Base-by-base conservation (phyloP, 2,329 filamentous ascomycete species). In the Scleromitrula shiraiana region DNA sequence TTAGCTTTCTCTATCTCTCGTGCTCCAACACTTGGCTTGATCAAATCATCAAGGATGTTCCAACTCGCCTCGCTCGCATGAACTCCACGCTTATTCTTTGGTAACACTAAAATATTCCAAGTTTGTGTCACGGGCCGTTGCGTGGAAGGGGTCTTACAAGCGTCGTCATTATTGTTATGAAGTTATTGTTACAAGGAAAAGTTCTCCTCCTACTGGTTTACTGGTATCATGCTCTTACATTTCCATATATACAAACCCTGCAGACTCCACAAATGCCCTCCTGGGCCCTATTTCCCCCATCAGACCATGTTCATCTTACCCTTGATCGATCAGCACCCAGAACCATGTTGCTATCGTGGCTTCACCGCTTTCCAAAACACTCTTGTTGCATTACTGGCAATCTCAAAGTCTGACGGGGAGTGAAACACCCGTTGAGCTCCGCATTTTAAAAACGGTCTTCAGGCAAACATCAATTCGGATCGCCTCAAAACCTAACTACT, bases 271-370 rank as follows among this genome's bases (percentile, higher is more conserved):
- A 47, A n/a, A 47, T 30, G 29, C 36, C 36, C 35, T 47, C 12
- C 36, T 46, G 23, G 40, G 44, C 27, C 35, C 20, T 41, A 29
- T 41, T 23, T 33, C 26, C 38, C 20, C 29, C n/a, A 27, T 27
- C 26, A 20, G 26, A n/a, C 43, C 44, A 46, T 46, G 44, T 33
- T 33, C 36, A 41, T 41, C 22, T 10, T 41, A 46, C 29, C 37
- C 37, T 33, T 35, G 37, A 33, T 29, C 8, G 29, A 47, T 47
- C 37, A 47, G 37, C 44, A 47, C 12, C 23, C 44, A 17, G 29
- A n/a, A 41, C 29, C 44, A 47, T 47, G 44, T 47, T 15, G 41
- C 35, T 37, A 46, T 46, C 35, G 33, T 40, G 43, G 26, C 44
- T 33, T 41, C 44, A 47, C 37, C 44, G 44, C 44, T 47, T 47